Evolutionary conservation across 2,329 filamentous ascomycete species (phyloP).

Genomic region (Pseudofabraea citricarpa): DNA sequence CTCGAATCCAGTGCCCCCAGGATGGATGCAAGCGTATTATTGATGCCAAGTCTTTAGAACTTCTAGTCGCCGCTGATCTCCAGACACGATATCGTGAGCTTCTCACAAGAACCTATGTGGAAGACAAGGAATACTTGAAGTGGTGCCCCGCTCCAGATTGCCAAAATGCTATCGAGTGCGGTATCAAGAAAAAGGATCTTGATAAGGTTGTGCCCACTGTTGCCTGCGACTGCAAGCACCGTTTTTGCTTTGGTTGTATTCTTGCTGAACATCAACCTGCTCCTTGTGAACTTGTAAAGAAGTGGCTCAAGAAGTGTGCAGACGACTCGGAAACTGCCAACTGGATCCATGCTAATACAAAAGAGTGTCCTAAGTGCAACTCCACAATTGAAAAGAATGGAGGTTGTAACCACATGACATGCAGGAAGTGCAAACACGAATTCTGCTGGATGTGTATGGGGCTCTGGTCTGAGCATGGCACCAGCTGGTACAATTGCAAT

Average conservation of each 20-base stretch:
- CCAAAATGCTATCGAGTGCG: conserved; percentile 85
- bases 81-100: conserved; percentile 71
- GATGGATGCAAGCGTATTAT: conserved; percentile 86
- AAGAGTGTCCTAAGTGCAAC: conserved; percentile 92
- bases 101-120: conserved; percentile 90
- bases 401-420: conserved; percentile 97
- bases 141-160: conserved; percentile 99
- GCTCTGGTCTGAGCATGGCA: conserved; percentile 96
- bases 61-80: conserved; percentile 60
- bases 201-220: conserved; percentile 85
- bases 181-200: conserved; percentile 82
- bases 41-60: conserved; percentile 79
- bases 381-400: conserved; percentile 99
- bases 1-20: conserved; percentile 87
- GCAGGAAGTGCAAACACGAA: conserved; percentile 89
- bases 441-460: conserved; percentile 99
- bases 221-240: conserved; percentile 74
- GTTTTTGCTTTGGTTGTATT: conserved; percentile 94
- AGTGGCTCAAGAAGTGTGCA: conserved; percentile 96
- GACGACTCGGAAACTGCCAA: conserved; percentile 98
- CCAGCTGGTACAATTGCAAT: conserved; percentile 99
- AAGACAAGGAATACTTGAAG: conserved; percentile 91
- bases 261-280: conserved; percentile 88
- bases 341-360: conserved; percentile 98
- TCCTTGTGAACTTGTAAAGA: conserved; percentile 85